Percentiles rank a stretch among this genome's conserved stretches.
Conservation (phyloP, 1,139 yeast genomes). For the Debaryomycetaceae sp. region DNA sequence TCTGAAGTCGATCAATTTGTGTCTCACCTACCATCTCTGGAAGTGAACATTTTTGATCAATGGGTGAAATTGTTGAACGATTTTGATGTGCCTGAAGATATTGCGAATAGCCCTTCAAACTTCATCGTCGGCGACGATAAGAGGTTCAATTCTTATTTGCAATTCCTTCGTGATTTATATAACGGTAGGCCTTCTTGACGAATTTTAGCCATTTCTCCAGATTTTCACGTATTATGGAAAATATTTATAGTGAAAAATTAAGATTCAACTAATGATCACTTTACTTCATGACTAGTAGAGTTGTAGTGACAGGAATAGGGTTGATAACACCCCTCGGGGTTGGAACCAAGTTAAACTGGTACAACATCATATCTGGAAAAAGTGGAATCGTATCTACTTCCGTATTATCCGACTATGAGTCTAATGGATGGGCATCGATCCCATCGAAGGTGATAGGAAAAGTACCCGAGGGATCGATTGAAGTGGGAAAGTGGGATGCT, state of each 20-base stretch:
- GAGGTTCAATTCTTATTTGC: constrained; percentile 27
- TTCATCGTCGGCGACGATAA: constrained; percentile 44
- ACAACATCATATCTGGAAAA: constrained; percentile 41
- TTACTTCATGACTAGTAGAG: constrained; percentile 39
- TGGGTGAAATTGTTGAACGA: constrained; percentile 30
- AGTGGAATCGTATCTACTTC: constrained; percentile 58
- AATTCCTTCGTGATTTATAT: constrained; percentile 1
- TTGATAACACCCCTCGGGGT: constrained; percentile 82
- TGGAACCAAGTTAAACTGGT: constrained; percentile 56
- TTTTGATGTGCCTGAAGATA: constrained; percentile 15
- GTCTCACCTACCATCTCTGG: background rate
- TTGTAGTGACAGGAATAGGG: constrained; percentile 91
- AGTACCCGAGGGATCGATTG: constrained; percentile 55
- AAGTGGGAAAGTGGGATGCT: constrained; percentile 52
- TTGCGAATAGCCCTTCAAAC: constrained; percentile 30
- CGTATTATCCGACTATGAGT: constrained; percentile 44
- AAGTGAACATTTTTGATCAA: constrained; percentile 16
- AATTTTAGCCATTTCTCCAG: background rate
- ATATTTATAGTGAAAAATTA: background rate
- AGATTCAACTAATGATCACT: background rate
- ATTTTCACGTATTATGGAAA: background rate
- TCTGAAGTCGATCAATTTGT: background rate
- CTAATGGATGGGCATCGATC: constrained; percentile 46
- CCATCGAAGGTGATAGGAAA: constrained; percentile 78
- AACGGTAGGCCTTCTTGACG: background rate